Evolutionary conservation across 257 asterid genomes (phyloP).

Genomic region (Jacaranda mimosifolia): DNA sequence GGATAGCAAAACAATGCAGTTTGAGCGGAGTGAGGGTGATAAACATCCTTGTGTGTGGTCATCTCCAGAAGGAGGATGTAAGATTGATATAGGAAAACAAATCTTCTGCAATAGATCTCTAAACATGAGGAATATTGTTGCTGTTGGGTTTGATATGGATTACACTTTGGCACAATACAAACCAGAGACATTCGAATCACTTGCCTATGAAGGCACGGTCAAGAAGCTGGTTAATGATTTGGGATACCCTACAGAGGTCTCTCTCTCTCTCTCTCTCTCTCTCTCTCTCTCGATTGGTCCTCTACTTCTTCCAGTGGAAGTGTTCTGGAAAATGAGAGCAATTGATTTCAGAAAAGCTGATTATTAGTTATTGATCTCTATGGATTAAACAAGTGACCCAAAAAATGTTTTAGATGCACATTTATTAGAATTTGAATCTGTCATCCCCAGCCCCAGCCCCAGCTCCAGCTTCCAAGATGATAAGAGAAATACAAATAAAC

Average conservation of each 20-base stretch:
- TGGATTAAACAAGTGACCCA: background rate
- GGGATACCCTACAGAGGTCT: conserved; percentile 93
- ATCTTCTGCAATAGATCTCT: conserved; percentile 95
- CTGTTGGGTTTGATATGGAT: conserved; percentile 99
- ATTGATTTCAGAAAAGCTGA: conserved; percentile 14
- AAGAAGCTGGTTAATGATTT: conserved; percentile 86
- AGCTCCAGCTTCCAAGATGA: conserved; percentile 2
- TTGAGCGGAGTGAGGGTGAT: conserved; percentile 56
- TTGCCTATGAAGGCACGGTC: conserved; percentile 92
- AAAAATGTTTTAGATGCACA: conserved; percentile 4
- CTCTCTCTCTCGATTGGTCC: background rate
- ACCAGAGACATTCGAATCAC: conserved; percentile 94
- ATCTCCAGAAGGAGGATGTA: conserved; percentile 79
- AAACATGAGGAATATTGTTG: conserved; percentile 87
- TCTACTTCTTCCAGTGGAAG: conserved; percentile 24
- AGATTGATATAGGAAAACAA: conserved; percentile 71
- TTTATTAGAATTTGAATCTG: conserved; percentile 25
- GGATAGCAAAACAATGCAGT: conserved; percentile 55
- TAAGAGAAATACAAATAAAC: conserved; percentile 4
- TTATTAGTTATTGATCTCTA: conserved; percentile 23
- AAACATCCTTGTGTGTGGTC: conserved; percentile 70
- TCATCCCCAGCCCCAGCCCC: conserved; percentile 2
- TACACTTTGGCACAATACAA: conserved; percentile 95
- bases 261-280: conserved; percentile 24
- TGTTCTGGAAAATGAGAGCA: conserved; percentile 33